Evolutionary conservation across 352 stramenopile genomes (phyloP), one percentile per base, ranked within the genome.

Genomic region (Phytophthora hibernalis): DNA sequence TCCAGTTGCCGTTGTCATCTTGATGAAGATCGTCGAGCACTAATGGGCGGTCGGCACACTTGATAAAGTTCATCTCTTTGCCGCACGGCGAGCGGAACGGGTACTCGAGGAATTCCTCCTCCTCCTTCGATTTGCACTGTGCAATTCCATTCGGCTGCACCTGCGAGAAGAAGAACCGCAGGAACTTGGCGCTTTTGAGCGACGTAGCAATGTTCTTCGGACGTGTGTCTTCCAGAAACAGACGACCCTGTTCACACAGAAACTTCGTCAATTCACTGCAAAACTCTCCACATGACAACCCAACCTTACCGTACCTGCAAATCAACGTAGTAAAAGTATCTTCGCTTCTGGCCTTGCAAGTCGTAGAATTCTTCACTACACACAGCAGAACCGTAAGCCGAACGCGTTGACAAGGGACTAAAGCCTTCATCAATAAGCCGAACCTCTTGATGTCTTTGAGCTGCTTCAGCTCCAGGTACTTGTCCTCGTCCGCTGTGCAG

Each of bases 11-110:
- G 10, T 37, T 58, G 7, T 71, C 67, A 30, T 66, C 56, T 2
- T 49, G 68, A 0, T 66, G 68, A 21, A 95, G 60, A 20, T 92
- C 83, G 18, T 91, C 79, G 53, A 93, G 87, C 53, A 95, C 87
- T 31, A 93, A 76, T 21, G 87, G 85, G 1, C 80, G 83, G 62
- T 95, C 87, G 7, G 87, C 85, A 67, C 81, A 91, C 68, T 95
- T 95, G 76, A 95, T 93, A 58, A 89, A 93, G 63, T 95, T 95
- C 78, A 91, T 92, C 64, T 95, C 87, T 37, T 89, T 89, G 20
- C 87, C 87, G 30, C 87, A 95, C 6, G 87, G 87, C 1, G 87
- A 95, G 13, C 74, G 73, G 51, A 77, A 93, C 7, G 80, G 79
- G 30, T 94, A 94, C 55, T 93, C 85, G 12, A 89, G 63, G 38